Base-by-base conservation (phyloP, 2,329 filamentous ascomycete species). In the Lachnellula occidentalis region DNA sequence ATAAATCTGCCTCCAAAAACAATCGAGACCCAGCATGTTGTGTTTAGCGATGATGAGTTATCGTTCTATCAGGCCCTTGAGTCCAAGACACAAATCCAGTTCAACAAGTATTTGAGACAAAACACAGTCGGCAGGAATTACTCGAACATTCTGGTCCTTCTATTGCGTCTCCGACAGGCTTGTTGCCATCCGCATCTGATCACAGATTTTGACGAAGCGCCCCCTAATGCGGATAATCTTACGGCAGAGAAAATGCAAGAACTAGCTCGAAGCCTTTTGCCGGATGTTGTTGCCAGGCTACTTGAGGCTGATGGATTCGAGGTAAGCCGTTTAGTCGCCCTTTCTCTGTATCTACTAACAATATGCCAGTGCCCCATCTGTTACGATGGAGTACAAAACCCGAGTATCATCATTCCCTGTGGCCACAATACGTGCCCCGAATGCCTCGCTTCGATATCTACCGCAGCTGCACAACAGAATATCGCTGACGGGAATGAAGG, bases 401-500 rank as follows among this genome's bases (percentile, higher is more conserved):
- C 89, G 0, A 81, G 81, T 3, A 88, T 95, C 59, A 86, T 92
- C 69, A 77, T 90, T 50, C 90, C 90, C 1, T 96, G 91, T 65
- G 91, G 91, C 2, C 91, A 96, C 66, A 82, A 86, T 56, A 83
- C 84, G 22, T 96, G 91, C 70, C 74, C 79, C 1, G 86, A 91
- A 58, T 96, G 91, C 67, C 84, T 94, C 57, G 78, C 82, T 5
- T 82, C 79, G 52, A 78, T 95, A 46, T 77, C 78, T 0, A 88
- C 90, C 58, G 82, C 73, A 43, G 71, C 84, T 3, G 71, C 77
- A 1, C 73, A 76, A 51, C 75, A 74, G 15, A 76, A 75, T 57
- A 72, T 87, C 42, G 79, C 74, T 27, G 76, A 82, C 54, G 87
- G 85, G 5, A 75, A 83, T 34, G 85, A 88, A 52, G 72, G 51